phyloP scores from a whole-genome alignment of 306 rosid species.

The Adenanthera pavonina region DNA sequence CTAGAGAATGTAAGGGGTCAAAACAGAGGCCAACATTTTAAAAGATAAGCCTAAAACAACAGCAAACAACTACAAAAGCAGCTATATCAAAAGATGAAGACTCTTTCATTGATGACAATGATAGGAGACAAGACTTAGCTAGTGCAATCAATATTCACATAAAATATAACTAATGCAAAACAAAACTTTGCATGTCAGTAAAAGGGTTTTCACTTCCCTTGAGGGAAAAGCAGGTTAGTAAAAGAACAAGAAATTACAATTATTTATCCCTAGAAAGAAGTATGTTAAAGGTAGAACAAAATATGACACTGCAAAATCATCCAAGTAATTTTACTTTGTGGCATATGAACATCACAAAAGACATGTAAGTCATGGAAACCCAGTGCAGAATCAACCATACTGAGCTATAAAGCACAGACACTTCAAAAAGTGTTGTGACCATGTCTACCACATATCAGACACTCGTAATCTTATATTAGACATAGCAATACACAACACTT shows the following conservation, averaged over 20 bases:
- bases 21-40: background rate
- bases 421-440: background rate
- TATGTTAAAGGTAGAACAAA: background rate
- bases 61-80: background rate
- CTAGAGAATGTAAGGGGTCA: constrained; percentile 1
- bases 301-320: constrained; percentile 10
- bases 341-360: background rate
- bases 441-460: background rate
- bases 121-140: background rate
- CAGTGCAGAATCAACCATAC: background rate
- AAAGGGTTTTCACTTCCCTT: constrained; percentile 24
- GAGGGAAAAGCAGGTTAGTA: background rate
- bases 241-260: background rate
- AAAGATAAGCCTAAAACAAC: background rate
- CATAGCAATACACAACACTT: background rate
- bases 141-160: background rate
- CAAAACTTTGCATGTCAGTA: constrained; percentile 21
- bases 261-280: constrained; percentile 5
- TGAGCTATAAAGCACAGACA: background rate
- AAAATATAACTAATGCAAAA: background rate
- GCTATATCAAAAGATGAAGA: background rate
- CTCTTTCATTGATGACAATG: background rate
- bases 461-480: too few relatives aligned
- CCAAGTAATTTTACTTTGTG: background rate
- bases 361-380: constrained; percentile 5